phyloP scores from a whole-genome alignment of 768 basidiomycete species.

The Nidularia sp. region DNA sequence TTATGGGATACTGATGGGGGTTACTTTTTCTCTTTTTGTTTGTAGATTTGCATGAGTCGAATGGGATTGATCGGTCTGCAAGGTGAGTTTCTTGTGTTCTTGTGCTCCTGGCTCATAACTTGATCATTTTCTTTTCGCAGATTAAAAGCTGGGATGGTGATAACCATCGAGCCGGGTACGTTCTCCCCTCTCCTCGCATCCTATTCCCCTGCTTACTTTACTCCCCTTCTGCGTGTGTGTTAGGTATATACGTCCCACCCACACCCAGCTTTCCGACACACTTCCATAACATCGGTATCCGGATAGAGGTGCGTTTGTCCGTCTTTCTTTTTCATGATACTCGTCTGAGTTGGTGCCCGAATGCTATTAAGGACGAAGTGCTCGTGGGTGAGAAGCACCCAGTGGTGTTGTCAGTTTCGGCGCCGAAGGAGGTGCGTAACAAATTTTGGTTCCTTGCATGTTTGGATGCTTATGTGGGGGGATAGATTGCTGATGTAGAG shows the following conservation, averaged over 20 bases:
- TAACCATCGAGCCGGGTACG: conserved; percentile 83
- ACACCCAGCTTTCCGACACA: conserved; percentile 73
- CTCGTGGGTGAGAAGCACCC: conserved; percentile 61
- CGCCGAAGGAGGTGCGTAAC: conserved; percentile 73
- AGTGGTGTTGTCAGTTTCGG: conserved; percentile 60
- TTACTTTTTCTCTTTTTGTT: conserved; percentile 3
- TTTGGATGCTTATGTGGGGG: neutral
- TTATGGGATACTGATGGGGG: neutral
- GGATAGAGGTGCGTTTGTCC: conserved; percentile 66
- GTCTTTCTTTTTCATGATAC: neutral
- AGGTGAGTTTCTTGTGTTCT: conserved; percentile 32
- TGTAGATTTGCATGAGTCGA: conserved; percentile 87
- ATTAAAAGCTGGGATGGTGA: conserved; percentile 80
- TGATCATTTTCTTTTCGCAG: conserved; percentile 26
- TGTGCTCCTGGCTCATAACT: neutral
- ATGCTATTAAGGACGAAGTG: conserved; percentile 58
- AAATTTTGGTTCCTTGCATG: neutral
- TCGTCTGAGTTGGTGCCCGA: neutral
- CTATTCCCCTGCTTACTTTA: neutral
- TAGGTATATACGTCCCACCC: conserved; percentile 77
- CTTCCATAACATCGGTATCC: conserved; percentile 89
- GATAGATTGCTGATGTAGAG: conserved; percentile 68
- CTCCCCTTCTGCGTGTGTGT: conserved; percentile 31
- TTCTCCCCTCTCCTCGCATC: conserved; percentile 9
- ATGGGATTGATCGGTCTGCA: conserved; percentile 48